Evolutionary conservation across 2,329 filamentous ascomycete genomes (phyloP).

Genomic region (Ophiocordyceps sinensis): DNA sequence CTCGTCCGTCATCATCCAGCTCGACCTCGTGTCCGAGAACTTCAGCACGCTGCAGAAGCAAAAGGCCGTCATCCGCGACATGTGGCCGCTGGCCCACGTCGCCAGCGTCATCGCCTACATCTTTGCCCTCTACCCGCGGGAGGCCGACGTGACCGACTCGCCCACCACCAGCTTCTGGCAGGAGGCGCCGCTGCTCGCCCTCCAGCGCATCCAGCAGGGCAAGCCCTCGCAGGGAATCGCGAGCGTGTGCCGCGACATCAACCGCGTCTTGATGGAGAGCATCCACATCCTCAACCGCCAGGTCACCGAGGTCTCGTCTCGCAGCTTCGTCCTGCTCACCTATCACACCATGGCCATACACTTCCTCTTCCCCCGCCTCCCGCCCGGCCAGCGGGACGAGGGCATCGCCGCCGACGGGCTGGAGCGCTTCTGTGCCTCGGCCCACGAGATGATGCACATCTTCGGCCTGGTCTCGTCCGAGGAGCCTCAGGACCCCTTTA

Average conservation of each 20-base stretch:
- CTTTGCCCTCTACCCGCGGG: slow-evolving; percentile 11
- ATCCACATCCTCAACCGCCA: slow-evolving; percentile 10
- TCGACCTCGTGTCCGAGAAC: slow-evolving; percentile 21
- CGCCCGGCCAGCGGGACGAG: slow-evolving; percentile 7
- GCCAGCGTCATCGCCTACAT: slow-evolving; percentile 16
- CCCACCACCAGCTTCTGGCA: slow-evolving; percentile 9
- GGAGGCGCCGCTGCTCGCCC: slow-evolving; percentile 8
- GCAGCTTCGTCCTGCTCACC: slow-evolving; percentile 14
- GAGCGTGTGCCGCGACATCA: slow-evolving; percentile 14
- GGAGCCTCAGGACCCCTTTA: slow-evolving; percentile 8
- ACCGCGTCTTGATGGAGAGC: slow-evolving; percentile 11
- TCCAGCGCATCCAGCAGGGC: slow-evolving; percentile 9
- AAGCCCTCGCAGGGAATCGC: slow-evolving; percentile 7
- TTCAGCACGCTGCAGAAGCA: slow-evolving; percentile 21
- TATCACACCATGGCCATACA: slow-evolving; percentile 20
- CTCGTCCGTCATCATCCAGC: slow-evolving; percentile 15
- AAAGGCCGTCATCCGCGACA: slow-evolving; percentile 17
- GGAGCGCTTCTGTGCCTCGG: slow-evolving; percentile 13
- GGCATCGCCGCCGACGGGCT: slow-evolving; percentile 9
- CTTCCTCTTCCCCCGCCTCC: slow-evolving; percentile 14
- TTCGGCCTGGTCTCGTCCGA: slow-evolving; percentile 7
- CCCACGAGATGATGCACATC: slow-evolving; percentile 14
- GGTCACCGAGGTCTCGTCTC: slow-evolving; percentile 10
- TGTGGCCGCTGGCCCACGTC: slow-evolving; percentile 20
- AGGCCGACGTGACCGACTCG: slow-evolving; percentile 3